A percentile compares a stretch with the other conserved stretches of the same genome.
Evolutionary conservation across 2,329 filamentous ascomycete species (phyloP).

Genomic region (Aureobasidium sp.): DNA sequence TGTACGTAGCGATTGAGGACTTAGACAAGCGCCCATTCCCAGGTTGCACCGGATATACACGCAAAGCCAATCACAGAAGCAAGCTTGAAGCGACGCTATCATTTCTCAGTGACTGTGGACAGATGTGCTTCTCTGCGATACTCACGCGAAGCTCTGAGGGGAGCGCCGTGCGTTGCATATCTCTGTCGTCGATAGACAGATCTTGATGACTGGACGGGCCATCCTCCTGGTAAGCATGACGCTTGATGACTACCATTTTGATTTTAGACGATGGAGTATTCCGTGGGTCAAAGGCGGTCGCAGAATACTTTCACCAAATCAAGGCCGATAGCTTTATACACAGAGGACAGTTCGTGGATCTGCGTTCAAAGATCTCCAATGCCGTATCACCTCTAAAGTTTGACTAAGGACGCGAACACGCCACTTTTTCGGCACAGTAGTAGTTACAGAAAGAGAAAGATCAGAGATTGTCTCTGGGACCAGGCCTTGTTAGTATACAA

Average conservation of each 20-base stretch:
- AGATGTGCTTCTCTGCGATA: neutral
- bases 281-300: neutral
- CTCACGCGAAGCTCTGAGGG: constrained; percentile 20
- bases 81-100: constrained; percentile 23
- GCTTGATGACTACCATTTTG: neutral
- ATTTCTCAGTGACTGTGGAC: constrained; percentile 3
- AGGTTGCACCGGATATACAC: constrained; percentile 22
- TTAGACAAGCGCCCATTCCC: constrained; percentile 19
- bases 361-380: neutral
- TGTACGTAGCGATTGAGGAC: neutral
- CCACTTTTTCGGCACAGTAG: neutral
- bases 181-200: neutral
- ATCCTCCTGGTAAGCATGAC: neutral
- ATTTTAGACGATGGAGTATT: neutral
- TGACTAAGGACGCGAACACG: neutral
- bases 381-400: neutral
- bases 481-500: neutral
- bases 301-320: neutral
- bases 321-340: neutral
- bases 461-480: neutral
- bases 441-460: neutral
- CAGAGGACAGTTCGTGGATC: neutral
- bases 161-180: constrained; percentile 26
- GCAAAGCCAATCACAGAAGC: constrained; percentile 24
- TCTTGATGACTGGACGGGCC: neutral